Evolutionary conservation across 441 rosid genomes (phyloP).

Genomic region (Lepidium campestre): DNA sequence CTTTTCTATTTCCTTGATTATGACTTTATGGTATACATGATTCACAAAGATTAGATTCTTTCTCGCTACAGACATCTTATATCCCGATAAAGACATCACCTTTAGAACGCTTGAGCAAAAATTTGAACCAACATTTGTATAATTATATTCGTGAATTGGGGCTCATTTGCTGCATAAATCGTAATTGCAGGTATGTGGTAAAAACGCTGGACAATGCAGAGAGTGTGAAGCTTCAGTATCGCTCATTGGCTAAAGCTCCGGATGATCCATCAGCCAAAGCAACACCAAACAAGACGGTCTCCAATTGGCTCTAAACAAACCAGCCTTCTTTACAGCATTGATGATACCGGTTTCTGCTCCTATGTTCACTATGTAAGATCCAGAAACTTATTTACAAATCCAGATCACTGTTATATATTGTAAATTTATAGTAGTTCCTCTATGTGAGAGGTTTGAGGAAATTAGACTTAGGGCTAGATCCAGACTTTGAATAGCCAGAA

Average conservation of each 20-base stretch:
- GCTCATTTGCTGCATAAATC: conserved; percentile 5
- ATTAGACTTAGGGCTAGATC: conserved; percentile 11
- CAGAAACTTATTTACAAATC: not conserved
- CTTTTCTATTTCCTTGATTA: not conserved
- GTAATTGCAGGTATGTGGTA: conserved; percentile 74
- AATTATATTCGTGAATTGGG: conserved; percentile 6
- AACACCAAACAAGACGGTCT: conserved; percentile 48
- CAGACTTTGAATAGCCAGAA: not conserved
- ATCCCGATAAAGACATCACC: not conserved
- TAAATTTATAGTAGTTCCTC: conserved; percentile 7
- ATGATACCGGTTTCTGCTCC: not conserved
- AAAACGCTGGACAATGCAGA: conserved; percentile 95
- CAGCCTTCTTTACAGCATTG: not conserved
- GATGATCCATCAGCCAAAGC: conserved; percentile 47
- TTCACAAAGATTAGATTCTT: not conserved
- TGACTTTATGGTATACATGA: not conserved
- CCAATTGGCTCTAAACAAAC: conserved; percentile 48
- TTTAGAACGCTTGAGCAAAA: not conserved
- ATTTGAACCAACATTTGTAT: conserved; percentile 9
- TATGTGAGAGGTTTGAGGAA: conserved; percentile 9
- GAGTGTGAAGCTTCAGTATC: conserved; percentile 96
- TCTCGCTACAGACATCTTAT: not conserved
- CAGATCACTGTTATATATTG: conserved; percentile 14
- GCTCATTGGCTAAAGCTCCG: conserved; percentile 73
- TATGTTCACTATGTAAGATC: conserved; percentile 4